A percentile compares a stretch with the other conserved stretches of the same genome.
These are phyloP conservation scores for Hypoxylon sp. DNA, from an alignment of 2,329 filamentous ascomycete genomes.

Conservation along the genomic window DNA sequence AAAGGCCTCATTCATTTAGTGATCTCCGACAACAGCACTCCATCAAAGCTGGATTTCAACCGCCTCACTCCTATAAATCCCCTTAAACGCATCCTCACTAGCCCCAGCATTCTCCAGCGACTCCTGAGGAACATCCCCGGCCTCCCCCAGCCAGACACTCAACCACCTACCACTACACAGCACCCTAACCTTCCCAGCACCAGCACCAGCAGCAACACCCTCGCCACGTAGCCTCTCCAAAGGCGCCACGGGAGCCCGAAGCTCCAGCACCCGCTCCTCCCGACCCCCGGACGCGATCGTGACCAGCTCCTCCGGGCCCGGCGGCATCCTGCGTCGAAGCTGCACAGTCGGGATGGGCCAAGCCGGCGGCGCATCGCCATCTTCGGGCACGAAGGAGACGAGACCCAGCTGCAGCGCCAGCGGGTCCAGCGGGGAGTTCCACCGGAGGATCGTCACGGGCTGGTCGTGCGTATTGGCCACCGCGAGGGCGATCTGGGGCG, in stretches of 20 bases:
- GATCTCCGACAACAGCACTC: too few species aligned
- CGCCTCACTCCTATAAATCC: constrained; percentile 39
- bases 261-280: constrained; percentile 47
- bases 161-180: constrained; percentile 52
- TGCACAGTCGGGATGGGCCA: constrained; percentile 51
- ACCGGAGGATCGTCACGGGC: constrained; percentile 53
- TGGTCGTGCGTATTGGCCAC: constrained; percentile 52
- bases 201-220: constrained; percentile 40
- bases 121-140: constrained; percentile 35
- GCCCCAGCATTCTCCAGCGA: constrained; percentile 36
- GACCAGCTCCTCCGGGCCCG: constrained; percentile 49
- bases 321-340: constrained; percentile 53
- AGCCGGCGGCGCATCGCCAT: constrained; percentile 36
- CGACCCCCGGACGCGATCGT: constrained; percentile 51
- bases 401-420: constrained; percentile 53
- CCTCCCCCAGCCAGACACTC: constrained; percentile 47
- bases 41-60: constrained; percentile 38
- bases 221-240: constrained; percentile 46
- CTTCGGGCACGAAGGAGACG: constrained; percentile 51
- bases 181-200: too few species aligned
- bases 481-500: constrained; percentile 49
- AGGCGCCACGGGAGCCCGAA: constrained; percentile 50
- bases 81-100: constrained; percentile 37
- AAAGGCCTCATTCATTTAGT: too few species aligned
- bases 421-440: constrained; percentile 57